Conservation (phyloP, 208 protist genomes). For the Sergeia podlipaevii region DNA sequence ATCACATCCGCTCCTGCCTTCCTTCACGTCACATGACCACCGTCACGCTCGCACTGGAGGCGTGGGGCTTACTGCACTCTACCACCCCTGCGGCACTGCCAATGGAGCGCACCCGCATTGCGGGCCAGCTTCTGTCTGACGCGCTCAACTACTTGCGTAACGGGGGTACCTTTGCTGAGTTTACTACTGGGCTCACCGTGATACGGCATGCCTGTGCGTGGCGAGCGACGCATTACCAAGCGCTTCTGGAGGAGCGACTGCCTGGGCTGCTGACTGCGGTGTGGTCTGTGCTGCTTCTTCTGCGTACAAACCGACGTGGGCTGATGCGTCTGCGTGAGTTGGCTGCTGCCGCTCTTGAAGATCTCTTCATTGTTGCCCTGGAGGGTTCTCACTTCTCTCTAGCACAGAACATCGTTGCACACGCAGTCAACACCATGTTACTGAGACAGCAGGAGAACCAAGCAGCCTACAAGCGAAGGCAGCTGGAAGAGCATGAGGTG, state of each 20-base stretch:
- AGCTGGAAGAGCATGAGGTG: no score
- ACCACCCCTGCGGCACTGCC: conserved; percentile 27
- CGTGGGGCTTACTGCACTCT: conserved; percentile 47
- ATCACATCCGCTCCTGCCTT: conserved; percentile 58
- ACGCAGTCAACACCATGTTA: conserved; percentile 44
- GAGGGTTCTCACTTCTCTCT: conserved; percentile 25
- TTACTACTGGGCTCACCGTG: conserved; percentile 51
- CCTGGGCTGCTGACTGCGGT: conserved; percentile 46
- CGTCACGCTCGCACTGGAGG: conserved; percentile 72
- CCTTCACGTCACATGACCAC: conserved; percentile 39
- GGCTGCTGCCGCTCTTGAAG: conserved; percentile 47
- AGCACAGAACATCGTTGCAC: conserved; percentile 57
- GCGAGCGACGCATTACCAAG: conserved; percentile 30
- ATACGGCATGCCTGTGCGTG: conserved; percentile 51
- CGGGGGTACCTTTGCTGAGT: conserved; percentile 37
- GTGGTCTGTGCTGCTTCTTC: conserved; percentile 30
- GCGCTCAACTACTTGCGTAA: conserved; percentile 41
- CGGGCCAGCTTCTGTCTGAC: conserved; percentile 41
- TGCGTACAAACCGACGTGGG: neutral
- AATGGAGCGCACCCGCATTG: conserved; percentile 43
- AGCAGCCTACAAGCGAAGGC: no score
- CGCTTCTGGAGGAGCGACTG: conserved; percentile 32
- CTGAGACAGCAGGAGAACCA: no score
- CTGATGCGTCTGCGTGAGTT: conserved; percentile 38
- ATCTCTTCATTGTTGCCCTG: conserved; percentile 47